These are phyloP conservation scores for Rubroshorea leprosula DNA, from an alignment of 345 rosid species.

Conservation along the genomic window DNA sequence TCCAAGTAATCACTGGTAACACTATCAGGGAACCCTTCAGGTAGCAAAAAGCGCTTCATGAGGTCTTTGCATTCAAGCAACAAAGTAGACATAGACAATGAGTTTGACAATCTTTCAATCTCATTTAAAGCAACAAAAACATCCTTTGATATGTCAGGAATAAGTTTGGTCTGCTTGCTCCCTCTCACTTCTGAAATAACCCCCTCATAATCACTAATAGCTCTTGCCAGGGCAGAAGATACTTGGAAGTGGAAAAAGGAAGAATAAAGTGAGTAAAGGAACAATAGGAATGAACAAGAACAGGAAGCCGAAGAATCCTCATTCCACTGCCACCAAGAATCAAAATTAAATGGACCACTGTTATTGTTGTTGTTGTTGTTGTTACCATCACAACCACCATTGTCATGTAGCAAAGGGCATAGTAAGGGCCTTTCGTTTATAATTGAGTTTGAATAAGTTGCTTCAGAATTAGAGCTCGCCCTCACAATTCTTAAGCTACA, in stretches of 20 bases:
- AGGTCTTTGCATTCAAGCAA: constrained; percentile 43
- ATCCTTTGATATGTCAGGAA: constrained; percentile 47
- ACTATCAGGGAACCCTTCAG: constrained; percentile 81
- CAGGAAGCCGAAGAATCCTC: constrained; percentile 20
- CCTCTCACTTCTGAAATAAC: constrained; percentile 72
- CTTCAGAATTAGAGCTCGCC: background rate
- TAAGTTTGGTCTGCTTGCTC: constrained; percentile 55
- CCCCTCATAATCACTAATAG: constrained; percentile 14
- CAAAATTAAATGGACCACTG: constrained; percentile 14
- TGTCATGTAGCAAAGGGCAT: constrained; percentile 18
- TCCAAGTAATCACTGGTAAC: constrained; percentile 87
- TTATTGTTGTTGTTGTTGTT: constrained; percentile 12
- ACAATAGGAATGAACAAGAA: constrained; percentile 10
- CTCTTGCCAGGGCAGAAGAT: constrained; percentile 32
- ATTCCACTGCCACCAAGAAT: constrained; percentile 32
- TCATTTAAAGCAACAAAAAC: constrained; percentile 38
- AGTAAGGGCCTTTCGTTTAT: background rate
- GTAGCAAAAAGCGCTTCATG: constrained; percentile 57
- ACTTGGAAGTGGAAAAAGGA: constrained; percentile 37
- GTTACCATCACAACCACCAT: constrained; percentile 18
- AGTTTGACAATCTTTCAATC: constrained; percentile 21
- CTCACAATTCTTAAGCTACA: background rate
- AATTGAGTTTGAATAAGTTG: background rate
- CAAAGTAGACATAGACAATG: constrained; percentile 28
- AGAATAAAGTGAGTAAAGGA: constrained; percentile 28